Conservation (phyloP, 2,329 filamentous ascomycete genomes). For the Penicillium expansum region DNA sequence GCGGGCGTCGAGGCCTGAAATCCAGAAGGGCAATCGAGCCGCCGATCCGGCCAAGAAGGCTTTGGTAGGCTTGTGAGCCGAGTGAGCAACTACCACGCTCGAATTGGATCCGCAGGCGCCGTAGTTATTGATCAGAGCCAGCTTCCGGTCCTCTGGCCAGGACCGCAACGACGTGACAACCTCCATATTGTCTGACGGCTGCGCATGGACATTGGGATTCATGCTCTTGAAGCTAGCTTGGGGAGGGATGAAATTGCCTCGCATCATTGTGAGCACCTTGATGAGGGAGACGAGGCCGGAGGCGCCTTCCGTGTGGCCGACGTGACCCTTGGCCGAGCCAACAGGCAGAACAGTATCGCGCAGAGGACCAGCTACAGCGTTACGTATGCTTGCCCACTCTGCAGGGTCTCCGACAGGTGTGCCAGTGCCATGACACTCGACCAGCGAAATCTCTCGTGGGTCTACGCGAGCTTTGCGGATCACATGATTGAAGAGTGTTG, state of each 20-base stretch:
- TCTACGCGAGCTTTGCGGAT: constrained; percentile 20
- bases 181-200: constrained; percentile 16
- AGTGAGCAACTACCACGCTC: no score
- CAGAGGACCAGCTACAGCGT: constrained; percentile 4
- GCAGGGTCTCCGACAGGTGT: constrained; percentile 26
- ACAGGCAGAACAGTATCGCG: constrained; percentile 24
- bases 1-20: no score
- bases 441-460: constrained; percentile 25
- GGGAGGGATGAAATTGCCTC: constrained; percentile 22
- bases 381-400: no score
- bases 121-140: no score
- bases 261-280: constrained; percentile 31
- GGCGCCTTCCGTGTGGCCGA: constrained; percentile 35
- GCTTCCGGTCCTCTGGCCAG: constrained; percentile 11
- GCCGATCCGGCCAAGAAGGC: no score
- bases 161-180: constrained; percentile 8
- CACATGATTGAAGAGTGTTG: constrained; percentile 28
- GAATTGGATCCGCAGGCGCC: no score
- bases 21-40: no score
- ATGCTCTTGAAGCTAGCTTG: constrained; percentile 29
- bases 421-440: constrained; percentile 35
- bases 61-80: no score
- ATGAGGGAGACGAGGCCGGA: constrained; percentile 31
- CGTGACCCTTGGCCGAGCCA: constrained; percentile 32
- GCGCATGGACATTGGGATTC: constrained; percentile 18